phyloP scores from a whole-genome alignment of 768 basidiomycete species.

The Tricholoma hemisulphureum region DNA sequence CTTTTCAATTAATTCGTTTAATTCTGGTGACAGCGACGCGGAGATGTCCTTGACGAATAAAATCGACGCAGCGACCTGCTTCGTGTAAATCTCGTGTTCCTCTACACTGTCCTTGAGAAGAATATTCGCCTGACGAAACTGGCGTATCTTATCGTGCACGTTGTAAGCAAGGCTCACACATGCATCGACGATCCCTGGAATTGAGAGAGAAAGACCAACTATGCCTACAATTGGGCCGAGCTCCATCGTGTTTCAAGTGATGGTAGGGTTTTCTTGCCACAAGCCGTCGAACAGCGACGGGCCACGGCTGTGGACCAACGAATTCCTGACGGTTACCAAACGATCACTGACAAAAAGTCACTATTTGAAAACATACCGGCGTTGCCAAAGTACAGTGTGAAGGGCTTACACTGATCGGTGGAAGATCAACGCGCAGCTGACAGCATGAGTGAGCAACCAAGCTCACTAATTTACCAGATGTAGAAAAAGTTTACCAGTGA shows the following conservation, averaged over 20 bases:
- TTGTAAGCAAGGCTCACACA: background rate
- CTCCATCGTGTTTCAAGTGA: background rate
- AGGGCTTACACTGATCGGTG: too few species aligned
- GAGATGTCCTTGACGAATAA: constrained; percentile 6
- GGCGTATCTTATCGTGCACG: constrained; percentile 1
- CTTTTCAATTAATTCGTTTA: constrained; percentile 2
- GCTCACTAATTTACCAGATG: too few species aligned
- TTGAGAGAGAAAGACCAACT: background rate
- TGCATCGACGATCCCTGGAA: constrained; percentile 2
- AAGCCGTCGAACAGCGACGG: background rate
- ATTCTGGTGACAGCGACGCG: background rate
- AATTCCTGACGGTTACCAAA: too few species aligned
- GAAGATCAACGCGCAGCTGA: too few species aligned
- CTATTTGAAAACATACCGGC: too few species aligned
- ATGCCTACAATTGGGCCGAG: background rate
- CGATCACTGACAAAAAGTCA: too few species aligned
- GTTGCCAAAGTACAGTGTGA: too few species aligned
- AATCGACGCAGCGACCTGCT: background rate
- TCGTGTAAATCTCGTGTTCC: constrained; percentile 5
- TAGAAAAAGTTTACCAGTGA: too few species aligned
- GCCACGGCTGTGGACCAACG: background rate
- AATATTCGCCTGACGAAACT: background rate
- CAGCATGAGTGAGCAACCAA: too few species aligned
- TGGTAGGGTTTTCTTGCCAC: background rate
- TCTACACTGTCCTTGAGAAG: constrained; percentile 3